Evolutionary conservation across 768 basidiomycete genomes (phyloP).

Genomic region (Chiua virens): DNA sequence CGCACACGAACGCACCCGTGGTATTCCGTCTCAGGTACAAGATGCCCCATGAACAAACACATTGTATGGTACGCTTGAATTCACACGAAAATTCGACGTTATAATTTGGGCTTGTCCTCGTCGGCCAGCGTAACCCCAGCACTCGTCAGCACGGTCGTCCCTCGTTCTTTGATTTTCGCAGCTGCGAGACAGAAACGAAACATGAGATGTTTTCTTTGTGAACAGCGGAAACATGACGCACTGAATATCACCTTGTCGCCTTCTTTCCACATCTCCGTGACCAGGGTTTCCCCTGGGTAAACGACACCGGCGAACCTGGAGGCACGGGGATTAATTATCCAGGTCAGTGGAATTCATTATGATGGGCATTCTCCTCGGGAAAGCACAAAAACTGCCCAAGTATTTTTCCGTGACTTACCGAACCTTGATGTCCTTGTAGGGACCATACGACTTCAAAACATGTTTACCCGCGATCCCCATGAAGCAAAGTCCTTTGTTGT

Average conservation of each 20-base stretch:
- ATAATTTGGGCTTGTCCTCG: constrained; percentile 61
- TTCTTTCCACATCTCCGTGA: constrained; percentile 99
- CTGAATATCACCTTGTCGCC: constrained; percentile 88
- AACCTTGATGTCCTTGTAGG: constrained; percentile 92
- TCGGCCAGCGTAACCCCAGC: constrained; percentile 77
- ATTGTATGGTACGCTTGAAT: too few relatives aligned
- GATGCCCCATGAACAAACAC: too few relatives aligned
- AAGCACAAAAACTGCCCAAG: neutral
- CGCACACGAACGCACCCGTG: too few relatives aligned
- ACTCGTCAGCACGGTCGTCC: constrained; percentile 65
- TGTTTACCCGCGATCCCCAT: constrained; percentile 96
- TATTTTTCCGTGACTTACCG: constrained; percentile 47
- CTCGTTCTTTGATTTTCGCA: constrained; percentile 86
- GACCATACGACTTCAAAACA: constrained; percentile 81
- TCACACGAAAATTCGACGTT: constrained; percentile 1
- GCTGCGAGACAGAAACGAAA: constrained; percentile 39
- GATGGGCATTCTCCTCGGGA: neutral
- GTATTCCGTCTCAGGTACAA: too few relatives aligned
- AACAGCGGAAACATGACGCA: constrained; percentile 41
- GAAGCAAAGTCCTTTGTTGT: constrained; percentile 66
- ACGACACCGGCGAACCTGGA: constrained; percentile 84
- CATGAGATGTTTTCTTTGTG: neutral
- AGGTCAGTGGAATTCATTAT: neutral
- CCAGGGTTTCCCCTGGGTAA: constrained; percentile 92
- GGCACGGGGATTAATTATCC: neutral